Base-by-base conservation (phyloP, 192 early-diverging fungal genomes). In the Radiomyces spectabilis region DNA sequence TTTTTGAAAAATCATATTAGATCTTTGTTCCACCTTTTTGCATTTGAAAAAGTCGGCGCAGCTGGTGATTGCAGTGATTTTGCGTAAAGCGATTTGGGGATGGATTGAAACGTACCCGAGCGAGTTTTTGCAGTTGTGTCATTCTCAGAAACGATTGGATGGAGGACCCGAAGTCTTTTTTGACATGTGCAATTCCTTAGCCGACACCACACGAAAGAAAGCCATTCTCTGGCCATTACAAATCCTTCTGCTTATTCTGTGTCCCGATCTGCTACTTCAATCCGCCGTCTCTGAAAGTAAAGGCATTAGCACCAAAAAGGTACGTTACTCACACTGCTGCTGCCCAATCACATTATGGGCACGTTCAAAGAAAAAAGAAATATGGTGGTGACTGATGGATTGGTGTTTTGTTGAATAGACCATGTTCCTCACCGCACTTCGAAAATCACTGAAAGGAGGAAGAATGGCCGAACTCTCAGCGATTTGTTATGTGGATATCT, bases 71-170 rank as follows among this genome's bases (percentile, higher is more conserved):
- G 85, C 89, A 0, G 73, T 85, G 8, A 78, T 86, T 12, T 73
- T 95, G 46, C 81, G 91, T 18, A 82, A 85, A 24, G 82, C 81
- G 4, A 90, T 97, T 54, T 95, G 92, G 93, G 85, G 86, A 66
- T 97, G 92, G 83, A 94, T 97, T 32, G 84, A 90, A 48, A 78
- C 83, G 9, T 94, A 89, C 59, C 85, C 89, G 0, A 67, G 75
- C 6, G 92, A 94, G 47, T 97, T 91, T 64, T 78, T 87, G 33
- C 76, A 78, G 41, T 71, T 94, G 40, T 88, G 87, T 64, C 79
- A 81, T 45, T 75, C 53, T 15, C 73, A 76, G 52, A 72, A 67
- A 41, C 68, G 79, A 4, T 59, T 82, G 25, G 83, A 83, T 26
- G 83, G 85, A 34, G 71, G 76, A 3, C 87, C 90, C 1, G 88